Base-by-base conservation (phyloP, 768 basidiomycete genomes). In the Podaxis pistillaris region DNA sequence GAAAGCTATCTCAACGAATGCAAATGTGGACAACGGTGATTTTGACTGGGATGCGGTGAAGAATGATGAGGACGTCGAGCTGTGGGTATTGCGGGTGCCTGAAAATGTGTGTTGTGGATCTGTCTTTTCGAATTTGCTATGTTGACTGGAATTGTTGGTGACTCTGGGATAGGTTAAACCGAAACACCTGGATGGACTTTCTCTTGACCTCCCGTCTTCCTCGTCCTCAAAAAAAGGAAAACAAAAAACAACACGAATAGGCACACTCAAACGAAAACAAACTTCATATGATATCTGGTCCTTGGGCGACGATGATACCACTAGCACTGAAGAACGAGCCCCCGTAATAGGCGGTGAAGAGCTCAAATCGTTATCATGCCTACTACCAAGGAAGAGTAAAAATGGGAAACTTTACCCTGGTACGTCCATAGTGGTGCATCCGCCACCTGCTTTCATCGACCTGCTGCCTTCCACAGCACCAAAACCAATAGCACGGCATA, bases 71-170 rank as follows among this genome's bases (percentile, higher is more conserved):
- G 83, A 91, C 63, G 67, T 84, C 9, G 90, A 93, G 66, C 67
- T 93, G 8, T 91, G 89, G 84, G 73, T 91, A 12, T 81, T 92
- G 38, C 83, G 90, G 11, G 82, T 86, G 15, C 90, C 90, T 24
- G 84, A 87, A 12, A 80, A 80, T 41, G 90, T 91, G 69, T 63
- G 88, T 76, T 13, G 22, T 28, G n/a, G 24, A 49, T 19, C 38
- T 24, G 38, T 54, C 22, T 52, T 59, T 52, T 33, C 64, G 4
- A 24, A 47, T 53, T 24, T 55, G 7, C 19, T 41, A 8, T 63
- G 40, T 58, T 3, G 12, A 63, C 40, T 62, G 9, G n/a, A n/a
- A 9, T 8, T 49, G 47, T 24, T n/a, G 33, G 8, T 33, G 8
- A 33, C 33, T 33, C 33, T 49, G 47, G 46, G 22, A 46, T 63